A percentile compares a stretch with the other conserved stretches of the same genome.
Evolutionary conservation across 805 yeast species (phyloP).

Genomic region (Teunomyces panamensis): DNA sequence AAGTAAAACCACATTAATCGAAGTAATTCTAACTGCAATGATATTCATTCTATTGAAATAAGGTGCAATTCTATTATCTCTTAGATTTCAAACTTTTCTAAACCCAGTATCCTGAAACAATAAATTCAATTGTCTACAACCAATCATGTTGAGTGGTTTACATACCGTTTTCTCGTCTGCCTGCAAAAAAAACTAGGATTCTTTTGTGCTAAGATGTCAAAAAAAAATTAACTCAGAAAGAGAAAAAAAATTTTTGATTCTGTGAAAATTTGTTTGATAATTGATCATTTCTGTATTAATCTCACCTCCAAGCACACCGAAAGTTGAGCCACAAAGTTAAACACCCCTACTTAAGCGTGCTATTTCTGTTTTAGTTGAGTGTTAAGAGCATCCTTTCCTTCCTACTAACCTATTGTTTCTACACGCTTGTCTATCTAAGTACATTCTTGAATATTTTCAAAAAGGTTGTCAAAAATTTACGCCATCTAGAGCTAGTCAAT

Average conservation of each 20-base stretch:
- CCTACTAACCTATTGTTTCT: neutral
- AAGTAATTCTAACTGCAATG: too few species aligned
- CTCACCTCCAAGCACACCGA: neutral
- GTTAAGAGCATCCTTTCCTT: neutral
- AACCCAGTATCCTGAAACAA: too few species aligned
- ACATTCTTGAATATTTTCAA: neutral
- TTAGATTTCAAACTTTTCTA: too few species aligned
- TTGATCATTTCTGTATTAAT: neutral
- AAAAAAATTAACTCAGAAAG: neutral
- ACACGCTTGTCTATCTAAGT: neutral
- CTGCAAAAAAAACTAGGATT: neutral
- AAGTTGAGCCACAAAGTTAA: neutral
- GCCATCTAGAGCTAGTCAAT: neutral
- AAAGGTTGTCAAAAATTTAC: neutral
- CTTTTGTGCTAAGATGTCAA: neutral
- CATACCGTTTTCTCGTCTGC: neutral
- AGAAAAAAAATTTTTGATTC: constrained; percentile 1
- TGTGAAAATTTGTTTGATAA: constrained; percentile 3
- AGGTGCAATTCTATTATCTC: too few species aligned
- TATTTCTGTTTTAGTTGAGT: neutral
- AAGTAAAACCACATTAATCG: too few species aligned
- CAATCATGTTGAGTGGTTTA: neutral
- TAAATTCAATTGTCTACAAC: neutral
- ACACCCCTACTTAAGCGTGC: neutral
- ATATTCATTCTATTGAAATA: too few species aligned